phyloP scores from a whole-genome alignment of 768 basidiomycete species.

The Roridomyces roridus region DNA sequence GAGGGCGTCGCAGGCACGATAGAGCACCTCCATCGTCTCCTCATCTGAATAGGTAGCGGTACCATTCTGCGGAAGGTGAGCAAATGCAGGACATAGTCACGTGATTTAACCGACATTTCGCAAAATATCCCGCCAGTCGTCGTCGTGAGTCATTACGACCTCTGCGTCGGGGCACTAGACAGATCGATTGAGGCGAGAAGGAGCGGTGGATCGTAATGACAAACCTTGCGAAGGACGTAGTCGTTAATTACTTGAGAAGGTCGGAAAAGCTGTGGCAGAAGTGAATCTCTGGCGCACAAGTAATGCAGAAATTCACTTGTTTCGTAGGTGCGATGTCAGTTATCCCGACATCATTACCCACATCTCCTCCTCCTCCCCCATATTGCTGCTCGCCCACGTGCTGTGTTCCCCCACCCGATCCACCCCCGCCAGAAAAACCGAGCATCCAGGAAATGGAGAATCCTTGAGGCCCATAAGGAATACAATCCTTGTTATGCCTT shows the following conservation, averaged over 20 bases:
- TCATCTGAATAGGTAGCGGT: no score
- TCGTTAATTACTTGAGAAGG: slow-evolving; percentile 5
- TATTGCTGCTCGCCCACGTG: neutral
- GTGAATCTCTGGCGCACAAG: no score
- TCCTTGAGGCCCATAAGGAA: slow-evolving; percentile 8
- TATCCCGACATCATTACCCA: neutral
- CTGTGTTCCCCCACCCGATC: neutral
- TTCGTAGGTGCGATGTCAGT: neutral
- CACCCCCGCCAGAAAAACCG: no score
- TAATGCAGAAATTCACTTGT: neutral
- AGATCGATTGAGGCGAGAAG: no score
- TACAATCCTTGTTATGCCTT: neutral
- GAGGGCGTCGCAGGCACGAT: no score
- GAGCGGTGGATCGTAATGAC: no score
- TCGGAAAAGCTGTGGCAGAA: neutral
- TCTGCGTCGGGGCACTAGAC: slow-evolving; percentile 1
- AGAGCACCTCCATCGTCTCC: no score
- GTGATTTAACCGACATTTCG: no score
- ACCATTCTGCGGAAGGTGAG: no score
- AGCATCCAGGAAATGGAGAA: no score
- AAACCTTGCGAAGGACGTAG: slow-evolving; percentile 6
- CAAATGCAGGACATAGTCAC: no score
- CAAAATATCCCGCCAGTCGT: slow-evolving; percentile 15
- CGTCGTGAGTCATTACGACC: slow-evolving; percentile 11
- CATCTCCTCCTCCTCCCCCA: no score